Evolutionary conservation across 2,329 filamentous ascomycete species (phyloP).

Genomic region (Aureobasidium pullulans): DNA sequence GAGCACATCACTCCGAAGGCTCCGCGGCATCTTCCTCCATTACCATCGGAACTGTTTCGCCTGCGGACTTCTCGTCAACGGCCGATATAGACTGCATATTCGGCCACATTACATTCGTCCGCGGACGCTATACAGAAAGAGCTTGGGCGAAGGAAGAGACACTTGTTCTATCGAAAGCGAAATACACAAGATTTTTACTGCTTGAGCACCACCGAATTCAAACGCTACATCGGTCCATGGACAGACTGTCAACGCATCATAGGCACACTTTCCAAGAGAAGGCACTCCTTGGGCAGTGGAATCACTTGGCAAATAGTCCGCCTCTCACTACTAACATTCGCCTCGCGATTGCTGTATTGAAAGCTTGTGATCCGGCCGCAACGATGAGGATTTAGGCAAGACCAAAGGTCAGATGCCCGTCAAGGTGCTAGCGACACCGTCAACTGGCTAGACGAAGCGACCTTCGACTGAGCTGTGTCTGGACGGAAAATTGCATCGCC

Average conservation of each 20-base stretch:
- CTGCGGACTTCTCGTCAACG: not conserved
- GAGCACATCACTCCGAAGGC: not conserved
- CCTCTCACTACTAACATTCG: not conserved
- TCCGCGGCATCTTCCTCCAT: not conserved
- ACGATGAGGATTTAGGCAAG: not conserved
- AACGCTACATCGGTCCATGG: not conserved
- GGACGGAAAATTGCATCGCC: not conserved
- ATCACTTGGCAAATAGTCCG: too few species aligned
- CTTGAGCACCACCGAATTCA: not conserved
- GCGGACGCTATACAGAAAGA: not conserved
- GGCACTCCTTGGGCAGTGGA: too few species aligned
- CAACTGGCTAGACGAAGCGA: too few species aligned
- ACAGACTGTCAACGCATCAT: too few species aligned
- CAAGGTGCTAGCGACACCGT: too few species aligned
- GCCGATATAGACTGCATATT: not conserved
- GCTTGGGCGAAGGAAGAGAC: not conserved
- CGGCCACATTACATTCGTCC: not conserved
- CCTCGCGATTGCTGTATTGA: not conserved
- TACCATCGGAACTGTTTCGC: not conserved
- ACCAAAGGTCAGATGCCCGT: not conserved
- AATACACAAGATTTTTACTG: too few species aligned
- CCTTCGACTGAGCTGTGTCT: not conserved
- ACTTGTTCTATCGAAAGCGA: not conserved
- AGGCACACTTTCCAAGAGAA: too few species aligned
- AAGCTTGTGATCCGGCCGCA: too few species aligned